phyloP scores from a whole-genome alignment of 2,329 filamentous ascomycete genomes.

The Fusarium humuli region DNA sequence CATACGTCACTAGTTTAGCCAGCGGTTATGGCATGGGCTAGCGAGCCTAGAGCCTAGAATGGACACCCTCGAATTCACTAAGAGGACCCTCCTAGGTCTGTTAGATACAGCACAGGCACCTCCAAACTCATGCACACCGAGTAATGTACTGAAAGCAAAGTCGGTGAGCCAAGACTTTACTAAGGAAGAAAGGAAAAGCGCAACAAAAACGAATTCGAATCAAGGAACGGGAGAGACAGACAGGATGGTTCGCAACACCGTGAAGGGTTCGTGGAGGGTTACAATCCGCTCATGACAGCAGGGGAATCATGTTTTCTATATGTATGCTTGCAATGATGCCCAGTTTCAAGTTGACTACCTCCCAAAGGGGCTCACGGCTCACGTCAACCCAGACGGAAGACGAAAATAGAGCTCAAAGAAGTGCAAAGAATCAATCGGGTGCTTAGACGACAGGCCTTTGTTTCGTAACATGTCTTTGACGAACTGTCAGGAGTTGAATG shows the following conservation, averaged over 20 bases:
- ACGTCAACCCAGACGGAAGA: slow-evolving; percentile 22
- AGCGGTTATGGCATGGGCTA: slow-evolving; percentile 37
- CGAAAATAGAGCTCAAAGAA: slow-evolving; percentile 33
- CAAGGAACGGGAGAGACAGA: slow-evolving; percentile 18
- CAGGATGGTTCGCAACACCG: not conserved
- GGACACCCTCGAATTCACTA: slow-evolving; percentile 39
- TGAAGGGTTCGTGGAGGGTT: slow-evolving; percentile 17
- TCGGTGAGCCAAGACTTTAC: slow-evolving; percentile 35
- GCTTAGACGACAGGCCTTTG: slow-evolving; percentile 24
- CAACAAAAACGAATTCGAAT: slow-evolving; percentile 13
- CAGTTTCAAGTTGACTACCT: slow-evolving; percentile 5
- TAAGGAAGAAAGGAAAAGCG: slow-evolving; percentile 10
- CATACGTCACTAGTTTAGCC: slow-evolving; percentile 42
- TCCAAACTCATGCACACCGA: slow-evolving; percentile 23
- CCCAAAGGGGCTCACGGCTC: not conserved
- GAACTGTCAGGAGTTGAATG: slow-evolving; percentile 10
- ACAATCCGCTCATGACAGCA: slow-evolving; percentile 21
- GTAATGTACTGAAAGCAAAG: slow-evolving; percentile 34
- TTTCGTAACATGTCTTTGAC: slow-evolving; percentile 22
- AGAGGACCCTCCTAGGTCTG: slow-evolving; percentile 23
- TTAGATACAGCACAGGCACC: slow-evolving; percentile 6
- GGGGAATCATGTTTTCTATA: slow-evolving; percentile 35
- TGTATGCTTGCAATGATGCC: slow-evolving; percentile 38
- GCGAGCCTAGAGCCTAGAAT: slow-evolving; percentile 9
- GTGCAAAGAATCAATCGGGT: slow-evolving; percentile 12